Evolutionary conservation across 179 eudicot species (phyloP), one percentile per base, ranked within the genome.

Genomic region (Silene noctiflora): DNA sequence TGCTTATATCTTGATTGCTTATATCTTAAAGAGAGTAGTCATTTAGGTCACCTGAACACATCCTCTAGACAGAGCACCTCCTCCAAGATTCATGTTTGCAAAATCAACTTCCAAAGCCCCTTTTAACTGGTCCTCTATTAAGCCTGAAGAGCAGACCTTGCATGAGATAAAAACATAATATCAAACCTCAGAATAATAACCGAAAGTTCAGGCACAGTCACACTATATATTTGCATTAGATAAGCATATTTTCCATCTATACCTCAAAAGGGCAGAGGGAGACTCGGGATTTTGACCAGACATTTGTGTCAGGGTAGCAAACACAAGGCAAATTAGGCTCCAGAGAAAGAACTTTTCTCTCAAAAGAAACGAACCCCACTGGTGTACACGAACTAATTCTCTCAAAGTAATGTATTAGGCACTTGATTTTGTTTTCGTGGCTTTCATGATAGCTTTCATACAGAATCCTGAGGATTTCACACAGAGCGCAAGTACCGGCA

Each of bases 41-140:
- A 39, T 29, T 72, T 69, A 75, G 73, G 74, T 22, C 51, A 92
- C 97, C 97, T 95, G 99, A 46, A 95, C 93, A 85, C 97, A 95
- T 67, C 99, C 99, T 82, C 82, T 80, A 56, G 53, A 78, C 42
- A 95, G 89, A 77, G 92, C 95, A 84, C 97, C 99, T 74, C 99
- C 97, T 61, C 99, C 99, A 14, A 95, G 81, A 82, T 88, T 87
- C 86, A 83, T 86, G 83, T 95, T 95, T 31, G 99, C 97, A 83
- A 95, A 95, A 90, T 95, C 99, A 77, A 95, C 97, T 88, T 95
- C 95, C 78, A 95, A 76, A 77, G 88, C 96, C 75, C 84, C 90
- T 68, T 69, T 62, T 3, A 81, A 21, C 63, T 95, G 99, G 82
- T 95, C 97, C 85, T 95, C 99, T 76, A 95, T 93, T 77, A 88